These are phyloP conservation scores for Candida boleticola DNA, from an alignment of 805 yeast genomes.

Conservation along the genomic window DNA sequence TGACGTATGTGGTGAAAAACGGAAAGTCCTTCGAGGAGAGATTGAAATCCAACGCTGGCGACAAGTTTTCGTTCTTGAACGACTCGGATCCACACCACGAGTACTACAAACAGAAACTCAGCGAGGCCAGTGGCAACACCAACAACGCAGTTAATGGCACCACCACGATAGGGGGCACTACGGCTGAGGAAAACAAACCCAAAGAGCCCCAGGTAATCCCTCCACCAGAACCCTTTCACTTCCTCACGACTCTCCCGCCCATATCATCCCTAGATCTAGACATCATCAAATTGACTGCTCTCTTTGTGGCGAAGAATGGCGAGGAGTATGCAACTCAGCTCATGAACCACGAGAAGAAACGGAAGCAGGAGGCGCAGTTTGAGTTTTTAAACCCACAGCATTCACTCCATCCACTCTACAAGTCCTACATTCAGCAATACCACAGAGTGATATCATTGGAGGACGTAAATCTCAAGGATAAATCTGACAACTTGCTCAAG, in stretches of 20 bases:
- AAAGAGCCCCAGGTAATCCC: constrained; percentile 12
- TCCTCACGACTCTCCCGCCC: constrained; percentile 27
- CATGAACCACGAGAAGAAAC: constrained; percentile 34
- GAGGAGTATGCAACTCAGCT: constrained; percentile 32
- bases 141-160: neutral
- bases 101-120: constrained; percentile 54
- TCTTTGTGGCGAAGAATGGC: constrained; percentile 63
- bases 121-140: constrained; percentile 18
- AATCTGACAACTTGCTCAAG: constrained; percentile 23
- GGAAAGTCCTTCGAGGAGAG: constrained; percentile 65
- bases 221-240: constrained; percentile 21
- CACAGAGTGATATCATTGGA: constrained; percentile 17
- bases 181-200: constrained; percentile 1
- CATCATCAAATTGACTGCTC: constrained; percentile 70
- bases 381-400: constrained; percentile 63
- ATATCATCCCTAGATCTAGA: constrained; percentile 65
- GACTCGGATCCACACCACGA: constrained; percentile 52
- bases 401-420: constrained; percentile 55
- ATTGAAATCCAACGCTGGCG: constrained; percentile 46
- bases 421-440: constrained; percentile 57
- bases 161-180: constrained; percentile 1
- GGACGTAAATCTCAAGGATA: constrained; percentile 7
- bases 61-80: constrained; percentile 63
- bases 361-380: constrained; percentile 52
- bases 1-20: constrained; percentile 63